Percentiles rank a stretch among this genome's conserved stretches.
Conservation (phyloP, 176 grass and related monocot genomes). For the Aegilops tauschii region DNA sequence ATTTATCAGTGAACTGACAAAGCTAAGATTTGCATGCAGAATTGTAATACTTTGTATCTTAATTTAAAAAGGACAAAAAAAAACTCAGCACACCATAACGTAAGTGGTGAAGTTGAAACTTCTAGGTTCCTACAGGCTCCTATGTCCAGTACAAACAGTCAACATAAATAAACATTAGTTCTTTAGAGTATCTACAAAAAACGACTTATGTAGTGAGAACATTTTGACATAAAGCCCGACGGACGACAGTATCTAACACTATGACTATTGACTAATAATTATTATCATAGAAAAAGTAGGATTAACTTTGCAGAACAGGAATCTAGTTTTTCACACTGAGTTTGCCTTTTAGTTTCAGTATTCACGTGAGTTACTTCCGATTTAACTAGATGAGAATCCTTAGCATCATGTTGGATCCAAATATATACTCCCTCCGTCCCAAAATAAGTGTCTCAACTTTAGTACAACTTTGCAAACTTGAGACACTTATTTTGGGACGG, state of each 20-base stretch:
- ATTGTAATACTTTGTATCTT: not conserved
- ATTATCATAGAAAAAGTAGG: not conserved
- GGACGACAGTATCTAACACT: not conserved
- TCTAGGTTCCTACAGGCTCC: not conserved
- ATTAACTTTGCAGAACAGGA: not conserved
- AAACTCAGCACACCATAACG: not conserved
- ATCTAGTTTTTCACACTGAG: not conserved
- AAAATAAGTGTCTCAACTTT: too few relatives aligned
- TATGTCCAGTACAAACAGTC: not conserved
- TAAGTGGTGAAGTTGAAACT: not conserved
- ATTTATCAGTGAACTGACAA: not conserved
- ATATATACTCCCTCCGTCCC: not conserved
- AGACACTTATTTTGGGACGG: too few relatives aligned
- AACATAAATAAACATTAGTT: not conserved
- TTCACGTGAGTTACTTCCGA: not conserved
- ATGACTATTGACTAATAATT: not conserved
- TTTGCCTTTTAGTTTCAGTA: slow-evolving; percentile 10
- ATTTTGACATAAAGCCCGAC: not conserved
- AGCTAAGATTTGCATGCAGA: slow-evolving; percentile 4
- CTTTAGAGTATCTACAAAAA: not conserved
- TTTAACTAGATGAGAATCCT: not conserved
- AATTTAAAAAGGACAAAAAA: not conserved
- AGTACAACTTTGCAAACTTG: too few relatives aligned
- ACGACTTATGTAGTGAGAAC: not conserved
- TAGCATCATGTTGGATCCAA: not conserved